These are phyloP conservation scores for Trypanosoma platydactyli DNA, from an alignment of 208 protist genomes.

Conservation along the genomic window DNA sequence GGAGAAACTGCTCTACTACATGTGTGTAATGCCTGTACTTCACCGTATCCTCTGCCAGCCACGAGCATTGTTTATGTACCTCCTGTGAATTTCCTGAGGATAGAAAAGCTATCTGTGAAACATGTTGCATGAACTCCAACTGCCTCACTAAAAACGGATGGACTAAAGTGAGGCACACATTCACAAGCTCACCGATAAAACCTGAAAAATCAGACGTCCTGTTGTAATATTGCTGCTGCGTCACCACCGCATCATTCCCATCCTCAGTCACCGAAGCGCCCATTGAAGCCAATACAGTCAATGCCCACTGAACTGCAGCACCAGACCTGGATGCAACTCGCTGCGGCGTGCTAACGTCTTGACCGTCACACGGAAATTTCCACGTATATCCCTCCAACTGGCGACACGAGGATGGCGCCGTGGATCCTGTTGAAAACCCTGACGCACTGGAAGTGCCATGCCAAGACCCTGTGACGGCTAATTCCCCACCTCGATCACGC, in stretches of 20 bases:
- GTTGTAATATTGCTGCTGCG: slow-evolving; percentile 3
- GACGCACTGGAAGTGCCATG: slow-evolving; percentile 9
- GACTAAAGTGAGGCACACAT: slow-evolving; percentile 24
- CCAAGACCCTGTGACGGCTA: background rate
- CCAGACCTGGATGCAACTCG: background rate
- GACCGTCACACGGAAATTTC: background rate
- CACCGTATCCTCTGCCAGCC: slow-evolving; percentile 4
- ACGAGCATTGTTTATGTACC: background rate
- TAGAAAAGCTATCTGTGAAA: background rate
- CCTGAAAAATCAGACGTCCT: slow-evolving; percentile 25
- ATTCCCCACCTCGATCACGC: background rate
- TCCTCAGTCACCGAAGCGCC: background rate
- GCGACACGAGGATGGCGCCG: background rate
- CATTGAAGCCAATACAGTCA: slow-evolving; percentile 14
- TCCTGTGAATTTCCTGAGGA: background rate
- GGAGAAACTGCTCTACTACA: slow-evolving; percentile 21
- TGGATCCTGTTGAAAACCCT: slow-evolving; percentile 8
- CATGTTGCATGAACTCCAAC: slow-evolving; percentile 7
- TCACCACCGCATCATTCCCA: background rate
- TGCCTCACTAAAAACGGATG: slow-evolving; percentile 26
- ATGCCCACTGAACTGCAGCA: slow-evolving; percentile 10
- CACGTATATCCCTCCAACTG: background rate
- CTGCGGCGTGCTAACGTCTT: background rate
- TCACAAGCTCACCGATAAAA: slow-evolving; percentile 31
- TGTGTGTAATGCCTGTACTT: slow-evolving; percentile 3